phyloP scores from a whole-genome alignment of 2,329 filamentous ascomycete species.

The Colletotrichum gigasporum region DNA sequence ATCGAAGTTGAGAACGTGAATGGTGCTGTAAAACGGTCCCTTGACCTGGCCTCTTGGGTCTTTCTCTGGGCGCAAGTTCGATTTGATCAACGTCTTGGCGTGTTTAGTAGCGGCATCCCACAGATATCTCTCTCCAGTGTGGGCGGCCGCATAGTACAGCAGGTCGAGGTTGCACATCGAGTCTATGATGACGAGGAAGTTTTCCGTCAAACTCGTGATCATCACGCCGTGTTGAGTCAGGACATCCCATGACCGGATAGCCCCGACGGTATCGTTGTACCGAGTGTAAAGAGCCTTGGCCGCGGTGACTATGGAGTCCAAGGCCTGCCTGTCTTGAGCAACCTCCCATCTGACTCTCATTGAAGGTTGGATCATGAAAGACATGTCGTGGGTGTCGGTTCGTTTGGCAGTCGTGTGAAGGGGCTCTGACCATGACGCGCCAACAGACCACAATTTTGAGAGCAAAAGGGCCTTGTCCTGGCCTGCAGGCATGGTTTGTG shows the following conservation, averaged over 20 bases:
- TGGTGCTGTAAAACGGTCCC: slow-evolving; percentile 44
- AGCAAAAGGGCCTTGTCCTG: slow-evolving; percentile 28
- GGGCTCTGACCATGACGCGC: slow-evolving; percentile 44
- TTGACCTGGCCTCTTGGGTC: slow-evolving; percentile 7
- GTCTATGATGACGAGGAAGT: slow-evolving; percentile 54
- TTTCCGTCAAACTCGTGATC: slow-evolving; percentile 41
- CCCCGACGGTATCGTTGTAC: slow-evolving; percentile 52
- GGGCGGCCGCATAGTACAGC: slow-evolving; percentile 45
- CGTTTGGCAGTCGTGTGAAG: slow-evolving; percentile 46
- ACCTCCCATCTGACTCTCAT: slow-evolving; percentile 59
- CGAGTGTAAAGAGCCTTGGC: slow-evolving; percentile 53
- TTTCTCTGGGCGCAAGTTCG: slow-evolving; percentile 50
- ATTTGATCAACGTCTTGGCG: slow-evolving; percentile 49
- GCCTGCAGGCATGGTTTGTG: slow-evolving; percentile 33
- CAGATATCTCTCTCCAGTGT: slow-evolving; percentile 39
- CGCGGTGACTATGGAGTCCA: slow-evolving; percentile 52
- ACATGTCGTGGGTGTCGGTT: slow-evolving; percentile 63
- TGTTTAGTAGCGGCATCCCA: slow-evolving; percentile 46
- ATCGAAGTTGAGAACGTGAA: slow-evolving; percentile 61
- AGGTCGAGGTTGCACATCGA: slow-evolving; percentile 51
- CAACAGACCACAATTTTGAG: slow-evolving; percentile 37
- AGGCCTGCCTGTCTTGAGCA: slow-evolving; percentile 46
- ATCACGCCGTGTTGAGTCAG: slow-evolving; percentile 40
- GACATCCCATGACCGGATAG: slow-evolving; percentile 60
- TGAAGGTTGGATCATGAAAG: slow-evolving; percentile 62